A percentile compares a stretch with the other conserved stretches of the same genome.
Conservation (phyloP, 2,329 filamentous ascomycete genomes). For the Byssochlamys sp. region DNA sequence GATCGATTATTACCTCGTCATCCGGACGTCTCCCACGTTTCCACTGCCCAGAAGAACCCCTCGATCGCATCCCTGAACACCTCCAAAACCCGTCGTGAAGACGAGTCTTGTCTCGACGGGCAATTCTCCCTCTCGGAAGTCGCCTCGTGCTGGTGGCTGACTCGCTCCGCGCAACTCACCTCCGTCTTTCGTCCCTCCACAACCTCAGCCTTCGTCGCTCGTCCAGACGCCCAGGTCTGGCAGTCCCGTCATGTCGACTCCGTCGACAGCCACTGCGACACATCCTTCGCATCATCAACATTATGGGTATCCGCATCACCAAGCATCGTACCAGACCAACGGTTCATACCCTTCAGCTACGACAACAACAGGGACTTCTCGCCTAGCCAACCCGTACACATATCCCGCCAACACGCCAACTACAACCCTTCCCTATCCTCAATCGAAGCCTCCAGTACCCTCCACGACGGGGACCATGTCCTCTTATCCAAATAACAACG, state of each 20-base stretch:
- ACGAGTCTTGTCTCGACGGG: background rate
- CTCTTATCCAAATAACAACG: constrained; percentile 30
- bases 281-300: constrained; percentile 59
- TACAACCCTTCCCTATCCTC: constrained; percentile 23
- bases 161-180: background rate
- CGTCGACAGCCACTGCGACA: constrained; percentile 65
- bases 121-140: background rate
- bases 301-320: constrained; percentile 52
- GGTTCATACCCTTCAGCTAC: constrained; percentile 43
- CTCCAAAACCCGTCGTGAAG: background rate
- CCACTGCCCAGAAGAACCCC: background rate
- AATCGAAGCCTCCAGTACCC: constrained; percentile 28
- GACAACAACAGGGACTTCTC: constrained; percentile 29
- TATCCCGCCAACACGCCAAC: constrained; percentile 30
- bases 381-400: constrained; percentile 35
- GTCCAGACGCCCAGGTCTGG: background rate
- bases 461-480: constrained; percentile 24
- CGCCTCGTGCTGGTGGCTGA: background rate
- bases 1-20: background rate
- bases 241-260: constrained; percentile 60
- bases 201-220: background rate
- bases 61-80: background rate
- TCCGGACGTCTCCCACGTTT: background rate
- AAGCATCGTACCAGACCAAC: constrained; percentile 44
- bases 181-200: background rate